Base-by-base conservation (phyloP, 1,284 basidiomycete genomes). In the Microbotryum scabiosae region DNA sequence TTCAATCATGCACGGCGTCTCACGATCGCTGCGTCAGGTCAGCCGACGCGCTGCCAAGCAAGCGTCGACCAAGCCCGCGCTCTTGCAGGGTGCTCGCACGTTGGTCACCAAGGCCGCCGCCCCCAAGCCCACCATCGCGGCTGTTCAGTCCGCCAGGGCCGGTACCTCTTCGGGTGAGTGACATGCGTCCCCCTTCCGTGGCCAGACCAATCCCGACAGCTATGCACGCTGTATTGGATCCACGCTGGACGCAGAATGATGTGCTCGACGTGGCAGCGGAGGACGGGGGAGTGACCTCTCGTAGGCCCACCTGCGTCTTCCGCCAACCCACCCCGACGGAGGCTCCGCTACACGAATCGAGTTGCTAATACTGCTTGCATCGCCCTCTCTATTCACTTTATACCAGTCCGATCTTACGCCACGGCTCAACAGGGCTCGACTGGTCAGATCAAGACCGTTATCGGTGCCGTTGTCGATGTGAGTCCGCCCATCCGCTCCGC, bases 391-490 rank as follows among this genome's bases (percentile, higher is more conserved):
- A 36, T 21, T 5, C 18, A 41, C 5, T 23, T 14, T 54, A 16
- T 49, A 20, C 5, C n/a, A 87, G 86, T 82, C 70, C 90, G 92
- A 76, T 79, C 84, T 54, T 96, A 94, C 82, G 92, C 92, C 67
- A 92, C 92, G 65, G 89, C 93, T 77, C 82, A 88, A 65, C 85
- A 83, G 78, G 77, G 72, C 69, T 74, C 81, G 64, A 78, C 81
- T 73, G 91, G 90, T 71, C 79, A 82, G 57, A 88, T 94, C 75
- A 94, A 94, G 82, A 70, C 73, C 60, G 76, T 78, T 68, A 77
- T 77, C 58, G 76, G 77, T 71, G 93, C 94, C 80, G 94, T 98
- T 80, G 94, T 98, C 76, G 94, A 98, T 78, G 70, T 71, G 52
- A 54, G 70, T 66, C 32, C 26, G n/a, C 44, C 20, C 23, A 41